Base-by-base conservation (phyloP, 2,329 filamentous ascomycete genomes). In the Colletotrichum sp. region DNA sequence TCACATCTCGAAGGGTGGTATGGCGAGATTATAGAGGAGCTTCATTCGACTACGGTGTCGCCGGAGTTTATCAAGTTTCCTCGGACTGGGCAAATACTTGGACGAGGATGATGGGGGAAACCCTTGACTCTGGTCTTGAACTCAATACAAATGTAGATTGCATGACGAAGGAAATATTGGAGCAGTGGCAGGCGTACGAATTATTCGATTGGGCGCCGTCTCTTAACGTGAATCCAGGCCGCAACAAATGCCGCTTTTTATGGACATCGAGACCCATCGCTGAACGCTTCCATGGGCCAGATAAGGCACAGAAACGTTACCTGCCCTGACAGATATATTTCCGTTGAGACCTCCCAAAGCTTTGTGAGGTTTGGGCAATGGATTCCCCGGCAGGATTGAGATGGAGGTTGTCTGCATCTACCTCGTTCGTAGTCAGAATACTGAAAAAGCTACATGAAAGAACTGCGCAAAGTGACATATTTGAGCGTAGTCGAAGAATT, bases 401-500 rank as follows among this genome's bases (percentile, higher is more conserved):
- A 44, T 44, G 9, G 0, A 44, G 9, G 18, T 12, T 3, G 1
- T n/a, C 18, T 44, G 39, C 39, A 44, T 0, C 39, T 10, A 0
- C 5, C 9, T 2, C 4, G 1, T 13, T 4, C 18, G 6, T 48
- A 8, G 44, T 13, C 44, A 22, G 6, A 2, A 48, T 2, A 3
- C 18, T 1, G 44, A 4, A 22, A 1, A 48, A n/a, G 28, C 18
- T n/a, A 5, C 0, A 13, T 2, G 5, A 12, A 44, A 12, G 0
- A 44, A 0, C 18, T n/a, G 39, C 18, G 18, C 1, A n/a, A n/a
- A n/a, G 39, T n/a, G 39, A 48, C 18, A 44, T 1, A 3, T 39
- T 1, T 39, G 2, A 36, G 34, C 3, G 16, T 10, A 3, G 5
- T 0, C 1, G 5, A 44, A 44, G 16, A 1, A 2, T 0, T 6